These are phyloP conservation scores for Colletotrichum cuscutae DNA, from an alignment of 2,329 filamentous ascomycete genomes.

Conservation along the genomic window DNA sequence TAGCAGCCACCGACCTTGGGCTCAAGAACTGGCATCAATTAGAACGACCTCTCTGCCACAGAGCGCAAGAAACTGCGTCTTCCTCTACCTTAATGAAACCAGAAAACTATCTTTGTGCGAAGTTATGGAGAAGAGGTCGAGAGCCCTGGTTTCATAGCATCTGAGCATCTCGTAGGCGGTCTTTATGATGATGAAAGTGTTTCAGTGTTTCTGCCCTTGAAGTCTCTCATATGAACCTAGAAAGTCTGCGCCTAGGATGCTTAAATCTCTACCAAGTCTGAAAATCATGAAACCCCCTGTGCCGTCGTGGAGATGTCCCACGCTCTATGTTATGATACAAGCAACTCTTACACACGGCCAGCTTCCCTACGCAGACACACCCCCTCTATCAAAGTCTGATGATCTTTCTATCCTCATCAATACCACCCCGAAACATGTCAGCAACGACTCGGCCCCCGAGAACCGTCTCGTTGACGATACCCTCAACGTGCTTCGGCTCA, in stretches of 20 bases:
- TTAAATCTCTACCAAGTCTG: neutral
- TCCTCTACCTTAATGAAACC: no score
- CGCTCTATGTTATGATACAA: neutral
- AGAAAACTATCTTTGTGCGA: no score
- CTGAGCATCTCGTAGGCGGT: neutral
- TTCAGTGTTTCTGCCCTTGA: neutral
- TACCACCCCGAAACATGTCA: constrained; percentile 78
- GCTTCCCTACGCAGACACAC: neutral
- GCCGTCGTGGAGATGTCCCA: neutral
- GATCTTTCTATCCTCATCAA: constrained; percentile 65
- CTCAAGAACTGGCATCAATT: no score
- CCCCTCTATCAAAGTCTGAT: constrained; percentile 48
- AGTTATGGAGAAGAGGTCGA: neutral
- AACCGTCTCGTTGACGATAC: constrained; percentile 78
- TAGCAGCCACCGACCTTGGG: no score
- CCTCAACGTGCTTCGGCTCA: constrained; percentile 79
- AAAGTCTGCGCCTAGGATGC: neutral
- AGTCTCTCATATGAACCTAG: neutral
- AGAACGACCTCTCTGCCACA: no score
- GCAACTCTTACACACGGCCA: neutral
- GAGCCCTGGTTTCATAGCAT: neutral
- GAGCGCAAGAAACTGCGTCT: no score
- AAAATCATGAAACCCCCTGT: neutral
- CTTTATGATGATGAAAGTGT: neutral
- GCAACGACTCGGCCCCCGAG: constrained; percentile 72